These are phyloP conservation scores for Lathyrus sativus DNA, from an alignment of 306 rosid genomes.

Conservation along the genomic window DNA sequence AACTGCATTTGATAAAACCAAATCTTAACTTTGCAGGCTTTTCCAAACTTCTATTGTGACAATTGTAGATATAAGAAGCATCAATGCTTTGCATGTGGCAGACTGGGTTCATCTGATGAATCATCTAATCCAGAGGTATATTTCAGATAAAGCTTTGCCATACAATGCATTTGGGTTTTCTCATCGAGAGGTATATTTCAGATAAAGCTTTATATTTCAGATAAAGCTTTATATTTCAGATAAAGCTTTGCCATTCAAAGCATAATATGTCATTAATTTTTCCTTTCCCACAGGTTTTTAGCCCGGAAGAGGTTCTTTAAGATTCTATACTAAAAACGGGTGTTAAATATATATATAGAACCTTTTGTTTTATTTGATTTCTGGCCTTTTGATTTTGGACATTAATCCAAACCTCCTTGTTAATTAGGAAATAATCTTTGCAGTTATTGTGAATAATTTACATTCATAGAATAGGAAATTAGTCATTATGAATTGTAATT, in stretches of 20 bases:
- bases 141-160: conserved; percentile 16
- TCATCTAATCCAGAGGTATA: conserved; percentile 59
- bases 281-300: background rate
- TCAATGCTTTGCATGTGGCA: conserved; percentile 72
- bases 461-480: too few species aligned
- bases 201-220: conserved; percentile 37
- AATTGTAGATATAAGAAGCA: conserved; percentile 66
- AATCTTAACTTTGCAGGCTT: conserved; percentile 49
- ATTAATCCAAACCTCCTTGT: background rate
- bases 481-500: too few species aligned
- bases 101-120: conserved; percentile 65
- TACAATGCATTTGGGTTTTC: conserved; percentile 1
- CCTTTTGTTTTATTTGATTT: conserved; percentile 1
- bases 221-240: conserved; percentile 37
- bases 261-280: conserved; percentile 9
- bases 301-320: background rate
- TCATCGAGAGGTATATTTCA: conserved; percentile 56
- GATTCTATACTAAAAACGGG: background rate
- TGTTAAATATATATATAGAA: conserved; percentile 3
- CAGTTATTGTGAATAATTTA: too few species aligned
- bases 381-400: background rate
- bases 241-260: conserved; percentile 7
- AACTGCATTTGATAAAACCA: conserved; percentile 21
- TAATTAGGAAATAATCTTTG: too few species aligned
- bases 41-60: conserved; percentile 53